Evolutionary conservation across 306 rosid genomes (phyloP), one percentile per base, ranked within the genome.

Genomic region (Dryas alaskensis): DNA sequence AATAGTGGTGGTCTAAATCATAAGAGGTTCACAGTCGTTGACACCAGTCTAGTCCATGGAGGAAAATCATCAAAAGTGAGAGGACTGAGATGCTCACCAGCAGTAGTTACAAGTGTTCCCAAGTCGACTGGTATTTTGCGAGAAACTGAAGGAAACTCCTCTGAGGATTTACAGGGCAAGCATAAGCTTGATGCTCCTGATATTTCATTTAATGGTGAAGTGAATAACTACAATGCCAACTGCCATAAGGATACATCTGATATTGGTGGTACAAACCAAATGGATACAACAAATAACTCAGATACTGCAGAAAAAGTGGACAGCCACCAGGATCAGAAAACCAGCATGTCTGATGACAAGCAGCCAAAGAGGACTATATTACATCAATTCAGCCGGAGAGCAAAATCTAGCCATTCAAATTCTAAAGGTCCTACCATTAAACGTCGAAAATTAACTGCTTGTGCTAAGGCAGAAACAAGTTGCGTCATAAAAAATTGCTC

Each of bases 361-460:
- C 84, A 67, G 61, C 73, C 22, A 14, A 81, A 86, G 69, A 81
- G 37, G 71, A 79, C 76, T 39, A 50, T 78, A 70, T 70, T 76
- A 72, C 84, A 72, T 50, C 82, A 83, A 66, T 83, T 82, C 66
- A 82, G 73, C 69, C 84, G 72, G 72, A 85, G 81, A 72, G 76
- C 72, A 65, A 84, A 89, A 80, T 69, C 85, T 51, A 75, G 74
- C 44, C 86, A 84, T 71, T 83, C 88, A 54, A 84, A 83, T 76
- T 76, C 67, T 73, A 75, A 46, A 58, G 85, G 74, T 78, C 86
- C 84, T 77, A 80, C 84, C 65, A 65, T 78, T 51, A 92, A 90
- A 84, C 84, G 87, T 58, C 72, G 87, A 72, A 90, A 85, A 76
- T 70, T 92, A 66, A 76, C 87, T 74, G 87, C 89, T 68, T 88